A percentile compares a stretch with the other conserved stretches of the same genome.
phyloP scores from a whole-genome alignment of 208 protist species.

The Porcisia hertigi region DNA sequence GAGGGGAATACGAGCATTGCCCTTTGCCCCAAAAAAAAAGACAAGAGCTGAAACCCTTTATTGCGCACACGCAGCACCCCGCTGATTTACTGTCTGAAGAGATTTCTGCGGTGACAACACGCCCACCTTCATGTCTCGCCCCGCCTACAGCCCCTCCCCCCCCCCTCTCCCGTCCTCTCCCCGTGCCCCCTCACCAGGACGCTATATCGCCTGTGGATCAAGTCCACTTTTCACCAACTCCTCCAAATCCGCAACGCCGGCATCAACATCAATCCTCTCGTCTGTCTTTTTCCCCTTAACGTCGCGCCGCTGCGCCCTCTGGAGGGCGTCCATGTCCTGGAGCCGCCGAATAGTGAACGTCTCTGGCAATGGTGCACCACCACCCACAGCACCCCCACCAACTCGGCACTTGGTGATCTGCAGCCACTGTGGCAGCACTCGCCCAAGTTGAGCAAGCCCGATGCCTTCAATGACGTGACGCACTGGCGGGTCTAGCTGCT shows the following conservation, averaged over 20 bases:
- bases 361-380: neutral
- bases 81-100: neutral
- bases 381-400: neutral
- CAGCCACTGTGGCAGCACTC: conserved; percentile 63
- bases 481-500: conserved; percentile 34
- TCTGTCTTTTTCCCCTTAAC: neutral
- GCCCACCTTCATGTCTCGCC: neutral
- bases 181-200: neutral
- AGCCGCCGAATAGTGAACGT: conserved; percentile 17
- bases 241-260: neutral
- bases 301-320: conserved; percentile 17
- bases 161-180: neutral
- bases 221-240: neutral
- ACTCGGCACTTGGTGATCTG: conserved; percentile 22
- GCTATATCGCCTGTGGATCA: neutral
- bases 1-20: neutral
- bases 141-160: neutral
- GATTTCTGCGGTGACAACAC: neutral
- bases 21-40: neutral
- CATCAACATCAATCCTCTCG: conserved; percentile 13
- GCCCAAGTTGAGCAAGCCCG: conserved; percentile 38
- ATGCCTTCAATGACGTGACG: conserved; percentile 39
- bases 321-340: conserved; percentile 10
- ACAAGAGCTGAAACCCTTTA: neutral
- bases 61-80: neutral